Conservation (phyloP, 2,329 filamentous ascomycete species). For the Trichophyton verrucosum region DNA sequence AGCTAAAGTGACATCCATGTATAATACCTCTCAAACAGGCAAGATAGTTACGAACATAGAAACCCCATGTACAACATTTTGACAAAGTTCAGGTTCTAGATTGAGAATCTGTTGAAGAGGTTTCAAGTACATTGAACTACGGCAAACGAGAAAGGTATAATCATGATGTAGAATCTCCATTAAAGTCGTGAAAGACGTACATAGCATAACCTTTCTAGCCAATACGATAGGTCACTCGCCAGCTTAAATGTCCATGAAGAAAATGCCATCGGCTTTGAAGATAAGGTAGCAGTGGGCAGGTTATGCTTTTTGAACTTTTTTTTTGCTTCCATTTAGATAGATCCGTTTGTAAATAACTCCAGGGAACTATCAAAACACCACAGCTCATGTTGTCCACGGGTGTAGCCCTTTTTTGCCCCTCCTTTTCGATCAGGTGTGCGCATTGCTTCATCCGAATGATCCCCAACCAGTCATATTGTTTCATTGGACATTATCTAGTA, state of each 20-base stretch:
- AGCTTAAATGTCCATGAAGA: not conserved
- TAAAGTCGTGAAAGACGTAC: slow-evolving; percentile 1
- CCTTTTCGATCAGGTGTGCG: not conserved
- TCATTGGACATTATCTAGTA: slow-evolving; percentile 5
- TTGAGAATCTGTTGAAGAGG: not conserved
- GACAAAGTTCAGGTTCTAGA: not conserved
- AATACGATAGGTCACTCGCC: not conserved
- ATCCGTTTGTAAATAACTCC: not conserved
- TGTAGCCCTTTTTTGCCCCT: not conserved
- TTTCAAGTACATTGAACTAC: not conserved
- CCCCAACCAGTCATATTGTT: slow-evolving; percentile 7
- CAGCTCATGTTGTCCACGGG: slow-evolving; percentile 1
- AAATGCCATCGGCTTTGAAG: not conserved
- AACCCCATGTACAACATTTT: not conserved
- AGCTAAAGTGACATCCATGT: not conserved
- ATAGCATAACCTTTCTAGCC: slow-evolving; percentile 2
- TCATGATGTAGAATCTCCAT: not conserved
- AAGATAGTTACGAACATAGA: not conserved
- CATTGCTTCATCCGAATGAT: slow-evolving; percentile 4
- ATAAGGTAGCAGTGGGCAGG: not conserved
- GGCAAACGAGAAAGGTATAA: not conserved
- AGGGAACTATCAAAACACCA: slow-evolving; percentile 1
- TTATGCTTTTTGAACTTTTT: slow-evolving; percentile 1
- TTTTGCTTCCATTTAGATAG: slow-evolving; percentile 4
- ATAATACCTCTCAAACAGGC: not conserved